Conservation (phyloP, 2,329 filamentous ascomycete genomes). For the Venturia oleaginea region DNA sequence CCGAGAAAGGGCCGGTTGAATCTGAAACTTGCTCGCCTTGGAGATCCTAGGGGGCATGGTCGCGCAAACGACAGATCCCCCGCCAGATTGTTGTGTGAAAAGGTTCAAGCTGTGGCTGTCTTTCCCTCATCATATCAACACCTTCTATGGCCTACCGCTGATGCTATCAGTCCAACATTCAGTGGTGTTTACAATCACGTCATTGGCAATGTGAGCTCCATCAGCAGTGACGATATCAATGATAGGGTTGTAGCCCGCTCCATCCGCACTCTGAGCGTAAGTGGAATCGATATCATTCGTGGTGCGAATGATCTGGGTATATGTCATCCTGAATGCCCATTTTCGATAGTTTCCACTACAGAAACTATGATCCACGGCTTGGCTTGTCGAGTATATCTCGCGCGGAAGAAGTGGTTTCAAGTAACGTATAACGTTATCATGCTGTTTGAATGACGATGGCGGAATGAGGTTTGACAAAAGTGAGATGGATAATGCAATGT, state of each 20-base stretch:
- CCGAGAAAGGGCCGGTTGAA: background rate
- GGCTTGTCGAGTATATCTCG: too few species aligned
- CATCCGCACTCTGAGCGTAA: conserved; percentile 15
- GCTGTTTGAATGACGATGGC: too few species aligned
- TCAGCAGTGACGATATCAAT: conserved; percentile 26
- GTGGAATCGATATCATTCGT: conserved; percentile 23
- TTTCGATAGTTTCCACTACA: too few species aligned
- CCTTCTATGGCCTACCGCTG: background rate
- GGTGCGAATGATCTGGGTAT: conserved; percentile 29
- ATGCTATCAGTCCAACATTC: background rate
- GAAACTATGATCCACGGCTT: too few species aligned
- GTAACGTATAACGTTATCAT: too few species aligned
- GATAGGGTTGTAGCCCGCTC: conserved; percentile 24
- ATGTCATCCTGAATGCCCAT: too few species aligned
- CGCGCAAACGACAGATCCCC: background rate
- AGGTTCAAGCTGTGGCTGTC: background rate
- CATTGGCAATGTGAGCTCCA: conserved; percentile 27
- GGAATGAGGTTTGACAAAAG: too few species aligned
- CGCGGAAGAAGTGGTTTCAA: too few species aligned
- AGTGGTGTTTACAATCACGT: conserved; percentile 26
- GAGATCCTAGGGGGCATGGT: background rate
- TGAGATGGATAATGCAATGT: too few species aligned
- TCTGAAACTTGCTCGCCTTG: background rate
- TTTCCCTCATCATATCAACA: background rate
- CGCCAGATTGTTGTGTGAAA: background rate